Evolutionary conservation across 768 basidiomycete species (phyloP).

Genomic region (Exsudoporus frostii): DNA sequence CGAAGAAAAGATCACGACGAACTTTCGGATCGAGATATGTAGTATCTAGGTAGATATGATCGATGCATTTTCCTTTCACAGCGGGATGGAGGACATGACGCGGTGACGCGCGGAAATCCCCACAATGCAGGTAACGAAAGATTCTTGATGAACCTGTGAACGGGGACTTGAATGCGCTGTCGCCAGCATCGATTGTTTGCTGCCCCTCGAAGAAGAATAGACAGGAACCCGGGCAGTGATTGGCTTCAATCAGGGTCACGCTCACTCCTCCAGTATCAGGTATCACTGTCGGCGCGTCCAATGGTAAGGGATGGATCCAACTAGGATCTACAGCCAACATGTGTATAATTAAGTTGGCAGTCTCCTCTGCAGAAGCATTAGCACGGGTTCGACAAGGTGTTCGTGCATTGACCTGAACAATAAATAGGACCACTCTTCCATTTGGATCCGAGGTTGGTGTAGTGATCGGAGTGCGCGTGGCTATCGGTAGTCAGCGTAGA

Average conservation of each 20-base stretch:
- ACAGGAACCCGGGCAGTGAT: slow-evolving; percentile 96
- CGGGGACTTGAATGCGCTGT: slow-evolving; percentile 68
- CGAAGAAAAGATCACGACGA: not conserved
- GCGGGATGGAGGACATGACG: slow-evolving; percentile 82
- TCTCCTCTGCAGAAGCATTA: slow-evolving; percentile 48
- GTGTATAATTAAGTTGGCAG: slow-evolving; percentile 87
- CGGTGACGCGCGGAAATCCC: slow-evolving; percentile 90
- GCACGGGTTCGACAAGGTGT: not conserved
- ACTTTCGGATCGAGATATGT: slow-evolving; percentile 91
- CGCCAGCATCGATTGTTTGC: slow-evolving; percentile 87
- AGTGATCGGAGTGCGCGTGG: slow-evolving; percentile 97
- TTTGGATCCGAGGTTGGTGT: slow-evolving; percentile 82
- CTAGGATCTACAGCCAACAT: slow-evolving; percentile 86
- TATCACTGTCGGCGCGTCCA: slow-evolving; percentile 70
- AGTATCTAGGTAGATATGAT: slow-evolving; percentile 91
- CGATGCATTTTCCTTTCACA: slow-evolving; percentile 75
- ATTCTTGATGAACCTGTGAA: slow-evolving; percentile 64
- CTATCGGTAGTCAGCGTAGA: slow-evolving; percentile 39
- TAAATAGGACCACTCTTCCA: slow-evolving; percentile 96
- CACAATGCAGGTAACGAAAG: slow-evolving; percentile 94
- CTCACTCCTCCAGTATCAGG: slow-evolving; percentile 82
- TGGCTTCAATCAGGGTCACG: slow-evolving; percentile 96
- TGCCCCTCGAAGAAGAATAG: slow-evolving; percentile 91
- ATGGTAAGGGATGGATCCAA: slow-evolving; percentile 86
- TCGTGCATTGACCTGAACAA: slow-evolving; percentile 58